phyloP scores from a whole-genome alignment of 2,329 filamentous ascomycete genomes.

The Colletotrichum coccodes region DNA sequence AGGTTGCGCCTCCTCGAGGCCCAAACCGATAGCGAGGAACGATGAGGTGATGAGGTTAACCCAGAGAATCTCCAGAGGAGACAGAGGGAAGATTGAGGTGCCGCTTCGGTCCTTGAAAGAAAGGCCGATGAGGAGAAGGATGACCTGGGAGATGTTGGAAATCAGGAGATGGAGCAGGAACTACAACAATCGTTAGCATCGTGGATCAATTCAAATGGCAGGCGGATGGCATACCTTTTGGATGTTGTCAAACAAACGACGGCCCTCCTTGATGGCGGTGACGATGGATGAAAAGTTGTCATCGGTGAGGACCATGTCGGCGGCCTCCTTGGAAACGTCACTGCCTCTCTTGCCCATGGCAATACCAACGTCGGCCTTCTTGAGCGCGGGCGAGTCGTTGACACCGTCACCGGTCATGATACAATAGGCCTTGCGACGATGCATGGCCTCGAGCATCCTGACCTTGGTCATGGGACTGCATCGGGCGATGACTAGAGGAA shows the following conservation, averaged over 20 bases:
- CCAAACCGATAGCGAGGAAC: constrained; percentile 77
- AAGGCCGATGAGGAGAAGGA: constrained; percentile 75
- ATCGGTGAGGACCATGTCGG: constrained; percentile 88
- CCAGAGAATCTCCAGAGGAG: constrained; percentile 80
- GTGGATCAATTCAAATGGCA: not conserved
- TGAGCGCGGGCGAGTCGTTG: constrained; percentile 79
- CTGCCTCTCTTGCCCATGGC: constrained; percentile 78
- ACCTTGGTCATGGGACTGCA: constrained; percentile 79
- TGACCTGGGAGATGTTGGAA: constrained; percentile 76
- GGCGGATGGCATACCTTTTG: constrained; percentile 67
- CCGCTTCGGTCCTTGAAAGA: constrained; percentile 70
- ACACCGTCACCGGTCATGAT: constrained; percentile 83
- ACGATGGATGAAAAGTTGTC: constrained; percentile 88
- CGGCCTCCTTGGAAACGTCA: constrained; percentile 82
- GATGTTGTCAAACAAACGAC: constrained; percentile 77
- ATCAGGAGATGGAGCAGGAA: constrained; percentile 74
- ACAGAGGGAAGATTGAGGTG: constrained; percentile 75
- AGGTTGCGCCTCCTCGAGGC: constrained; percentile 74
- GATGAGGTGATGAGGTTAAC: constrained; percentile 80
- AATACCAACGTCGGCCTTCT: constrained; percentile 79
- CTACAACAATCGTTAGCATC: constrained; percentile 41
- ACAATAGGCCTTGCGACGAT: constrained; percentile 73
- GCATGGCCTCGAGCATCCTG: constrained; percentile 80
- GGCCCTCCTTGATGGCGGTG: constrained; percentile 76
- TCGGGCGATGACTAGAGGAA: constrained; percentile 75